Percentiles rank a stretch among this genome's conserved stretches.
These are phyloP conservation scores for Pseudogymnoascus destructans DNA, from an alignment of 2,329 filamentous ascomycete genomes.

Conservation along the genomic window DNA sequence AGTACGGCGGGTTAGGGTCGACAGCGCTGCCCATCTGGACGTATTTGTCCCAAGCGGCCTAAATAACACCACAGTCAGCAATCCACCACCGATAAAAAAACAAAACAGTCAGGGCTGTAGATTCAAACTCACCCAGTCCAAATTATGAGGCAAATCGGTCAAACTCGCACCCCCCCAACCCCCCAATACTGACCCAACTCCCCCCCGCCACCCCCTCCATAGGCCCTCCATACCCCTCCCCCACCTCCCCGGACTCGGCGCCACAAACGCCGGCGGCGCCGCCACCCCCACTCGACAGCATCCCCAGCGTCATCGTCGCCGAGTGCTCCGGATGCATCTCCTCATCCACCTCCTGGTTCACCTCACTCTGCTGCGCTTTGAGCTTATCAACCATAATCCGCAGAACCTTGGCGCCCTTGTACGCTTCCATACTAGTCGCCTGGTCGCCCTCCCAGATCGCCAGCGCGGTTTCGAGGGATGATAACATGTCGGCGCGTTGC, in stretches of 20 bases:
- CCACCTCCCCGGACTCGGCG: constrained; percentile 26
- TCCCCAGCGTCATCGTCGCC: constrained; percentile 57
- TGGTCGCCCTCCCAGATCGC: constrained; percentile 69
- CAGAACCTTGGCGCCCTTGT: constrained; percentile 72
- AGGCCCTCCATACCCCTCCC: constrained; percentile 19
- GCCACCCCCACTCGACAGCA: constrained; percentile 50
- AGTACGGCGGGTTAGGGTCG: not conserved
- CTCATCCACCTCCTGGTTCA: constrained; percentile 20
- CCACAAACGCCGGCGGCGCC: constrained; percentile 25
- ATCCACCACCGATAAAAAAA: too few species aligned
- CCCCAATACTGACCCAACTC: constrained; percentile 27
- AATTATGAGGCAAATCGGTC: constrained; percentile 42
- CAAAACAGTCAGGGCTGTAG: too few species aligned
- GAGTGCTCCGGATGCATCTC: constrained; percentile 50
- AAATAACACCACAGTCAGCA: too few species aligned
- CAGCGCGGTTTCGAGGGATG: constrained; percentile 56
- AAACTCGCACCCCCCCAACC: constrained; percentile 28
- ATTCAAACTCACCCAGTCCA: constrained; percentile 45
- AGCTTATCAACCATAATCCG: constrained; percentile 75
- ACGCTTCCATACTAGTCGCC: constrained; percentile 75
- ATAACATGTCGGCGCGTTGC: constrained; percentile 62
- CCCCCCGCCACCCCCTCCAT: constrained; percentile 23
- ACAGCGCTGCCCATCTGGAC: constrained; percentile 41
- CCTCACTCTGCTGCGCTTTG: constrained; percentile 26
- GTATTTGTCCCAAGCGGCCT: constrained; percentile 56